Conservation (phyloP, 805 yeast genomes). For the Spathaspora girioi region DNA sequence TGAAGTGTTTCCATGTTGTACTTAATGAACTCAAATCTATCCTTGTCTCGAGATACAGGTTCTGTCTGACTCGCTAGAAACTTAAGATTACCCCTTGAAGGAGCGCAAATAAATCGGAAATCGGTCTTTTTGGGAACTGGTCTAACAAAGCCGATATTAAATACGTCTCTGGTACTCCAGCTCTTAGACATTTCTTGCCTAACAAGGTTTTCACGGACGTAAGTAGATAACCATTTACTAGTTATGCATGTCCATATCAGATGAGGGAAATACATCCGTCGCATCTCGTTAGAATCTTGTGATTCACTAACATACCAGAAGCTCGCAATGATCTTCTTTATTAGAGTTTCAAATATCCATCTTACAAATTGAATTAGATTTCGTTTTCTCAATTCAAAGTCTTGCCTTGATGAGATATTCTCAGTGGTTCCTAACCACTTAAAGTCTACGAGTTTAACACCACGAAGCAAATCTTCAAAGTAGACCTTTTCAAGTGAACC, state of each 20-base stretch:
- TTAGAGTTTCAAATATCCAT: slow-evolving; percentile 55
- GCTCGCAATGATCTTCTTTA: slow-evolving; percentile 44
- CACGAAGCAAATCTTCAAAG: slow-evolving; percentile 25
- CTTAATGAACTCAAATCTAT: slow-evolving; percentile 21
- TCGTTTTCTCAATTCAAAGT: slow-evolving; percentile 31
- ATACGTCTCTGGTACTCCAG: slow-evolving; percentile 1
- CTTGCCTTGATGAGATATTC: slow-evolving; percentile 34
- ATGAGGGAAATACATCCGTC: slow-evolving; percentile 52
- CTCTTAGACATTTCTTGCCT: background rate
- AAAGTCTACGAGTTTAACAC: slow-evolving; percentile 43
- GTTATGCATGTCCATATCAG: slow-evolving; percentile 51
- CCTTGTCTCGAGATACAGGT: slow-evolving; percentile 21
- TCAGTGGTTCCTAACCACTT: slow-evolving; percentile 49
- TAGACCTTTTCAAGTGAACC: slow-evolving; percentile 34
- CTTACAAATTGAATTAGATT: slow-evolving; percentile 40
- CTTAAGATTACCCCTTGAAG: slow-evolving; percentile 20
- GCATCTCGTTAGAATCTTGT: slow-evolving; percentile 22
- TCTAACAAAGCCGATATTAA: slow-evolving; percentile 39
- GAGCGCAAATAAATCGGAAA: slow-evolving; percentile 59
- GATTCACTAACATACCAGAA: slow-evolving; percentile 68
- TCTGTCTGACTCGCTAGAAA: background rate
- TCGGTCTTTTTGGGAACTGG: slow-evolving; percentile 59
- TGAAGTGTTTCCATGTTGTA: slow-evolving; percentile 35
- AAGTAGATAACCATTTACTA: slow-evolving; percentile 38
- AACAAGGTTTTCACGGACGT: slow-evolving; percentile 36